A percentile compares a stretch with the other conserved stretches of the same genome.
Conservation (phyloP, 2,329 filamentous ascomycete species). For the Pseudogymnoascus sp. region DNA sequence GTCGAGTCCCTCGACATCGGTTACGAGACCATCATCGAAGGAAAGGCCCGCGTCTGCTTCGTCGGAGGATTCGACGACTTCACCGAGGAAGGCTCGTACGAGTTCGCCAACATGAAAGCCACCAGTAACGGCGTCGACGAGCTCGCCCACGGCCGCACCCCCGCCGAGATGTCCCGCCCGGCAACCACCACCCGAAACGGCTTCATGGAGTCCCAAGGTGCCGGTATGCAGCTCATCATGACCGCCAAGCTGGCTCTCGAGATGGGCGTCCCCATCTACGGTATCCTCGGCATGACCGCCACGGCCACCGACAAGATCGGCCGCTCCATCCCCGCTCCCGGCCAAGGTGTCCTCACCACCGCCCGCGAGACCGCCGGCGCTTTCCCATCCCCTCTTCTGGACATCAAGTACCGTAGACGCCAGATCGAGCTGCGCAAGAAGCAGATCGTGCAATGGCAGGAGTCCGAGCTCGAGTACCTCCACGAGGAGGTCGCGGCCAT, state of each 20-base stretch:
- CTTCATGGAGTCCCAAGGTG: constrained; percentile 99
- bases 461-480: constrained; percentile 86
- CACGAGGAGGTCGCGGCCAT: constrained; percentile 89
- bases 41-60: constrained; percentile 94
- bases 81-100: constrained; percentile 97
- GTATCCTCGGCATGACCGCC: constrained; percentile 84
- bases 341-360: constrained; percentile 92
- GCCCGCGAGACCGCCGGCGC: constrained; percentile 86
- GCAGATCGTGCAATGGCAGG: constrained; percentile 94
- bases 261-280: constrained; percentile 98
- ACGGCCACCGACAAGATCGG: constrained; percentile 99
- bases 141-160: constrained; percentile 89
- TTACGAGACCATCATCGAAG: constrained; percentile 96
- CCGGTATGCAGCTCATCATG: constrained; percentile 98
- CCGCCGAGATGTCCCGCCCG: constrained; percentile 94
- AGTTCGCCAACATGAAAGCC: constrained; percentile 99
- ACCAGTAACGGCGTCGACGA: constrained; percentile 98
- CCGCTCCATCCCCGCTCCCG: constrained; percentile 90
- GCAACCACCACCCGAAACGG: constrained; percentile 94
- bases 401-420: constrained; percentile 94
- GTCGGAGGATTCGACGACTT: constrained; percentile 99
- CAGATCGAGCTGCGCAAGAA: constrained; percentile 91
- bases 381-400: constrained; percentile 89
- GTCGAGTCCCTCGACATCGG: constrained; percentile 97
- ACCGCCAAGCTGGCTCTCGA: constrained; percentile 90